Evolutionary conservation across 2,329 filamentous ascomycete species (phyloP), one percentile per base, ranked within the genome.

Genomic region (Exophiala alcalophila): DNA sequence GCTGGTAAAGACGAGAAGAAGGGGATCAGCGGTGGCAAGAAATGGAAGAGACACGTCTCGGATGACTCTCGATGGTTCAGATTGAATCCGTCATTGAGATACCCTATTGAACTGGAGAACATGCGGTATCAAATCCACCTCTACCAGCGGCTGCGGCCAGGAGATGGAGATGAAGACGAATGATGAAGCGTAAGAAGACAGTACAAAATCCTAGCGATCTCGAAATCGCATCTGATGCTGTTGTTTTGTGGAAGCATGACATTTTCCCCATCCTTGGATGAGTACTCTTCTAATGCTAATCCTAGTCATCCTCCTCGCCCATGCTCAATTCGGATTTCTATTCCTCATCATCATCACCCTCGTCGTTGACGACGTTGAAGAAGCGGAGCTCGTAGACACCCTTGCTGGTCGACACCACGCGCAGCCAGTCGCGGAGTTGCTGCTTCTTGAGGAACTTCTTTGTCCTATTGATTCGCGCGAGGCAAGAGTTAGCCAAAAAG

Each of bases 381-480:
- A 98, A 98, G 80, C 94, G 90, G 74, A 98, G 85, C 81, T 96
- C 90, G 80, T 98, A 98, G 59, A 96, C 90, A 69, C 92, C 91
- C 78, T 91, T 91, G 71, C 86, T 89, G 70, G 91, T 97, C 62
- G 89, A 94, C 67, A 98, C 92, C 63, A 98, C 91, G 65, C 92
- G 90, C 68, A 98, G 86, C 92, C 92, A 98, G 81, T 98, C 92
- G 77, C 92, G 88, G 70, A 98, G 87, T 83, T 97, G 91, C 81
- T 96, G 88, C 87, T 98, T 98, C 89, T 98, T 98, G 74, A 98
- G 85, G 85, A 95, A 98, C 83, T 98, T 98, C 88, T 98, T 98
- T 72, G 92, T 98, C 71, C 88, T 94, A 59, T 40, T 37, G n/a
- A n/a, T n/a, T n/a, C n/a, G n/a, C n/a, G n/a, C n/a, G n/a, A n/a